Base-by-base conservation (phyloP, 805 yeast species). In the Ogataea ramenticola region DNA sequence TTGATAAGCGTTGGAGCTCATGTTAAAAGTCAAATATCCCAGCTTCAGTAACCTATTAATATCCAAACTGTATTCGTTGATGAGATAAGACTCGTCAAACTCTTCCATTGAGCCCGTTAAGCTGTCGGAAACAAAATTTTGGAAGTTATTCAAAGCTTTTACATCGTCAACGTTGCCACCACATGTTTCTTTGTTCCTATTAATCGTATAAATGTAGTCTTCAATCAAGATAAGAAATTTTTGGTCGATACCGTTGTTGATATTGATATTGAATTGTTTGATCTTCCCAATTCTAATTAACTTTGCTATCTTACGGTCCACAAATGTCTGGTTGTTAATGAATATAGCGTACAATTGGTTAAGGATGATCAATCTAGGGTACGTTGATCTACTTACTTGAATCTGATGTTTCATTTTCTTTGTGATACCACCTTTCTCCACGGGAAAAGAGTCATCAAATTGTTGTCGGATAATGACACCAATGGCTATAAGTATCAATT, bases 341-440 rank as follows among this genome's bases (percentile, higher is more conserved):
- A 67, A 72, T 11, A 77, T 50, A 1, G 81, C 61, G 50, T 78
- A 78, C 4, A 79, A 49, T 46, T 77, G 82, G 29, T 67, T 67
- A 12, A 67, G 47, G 1, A 76, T 64, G 9, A 74, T 58, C 32
- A 74, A 48, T 10, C 69, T 57, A 0, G 79, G 77, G 40, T 54
- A 58, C 3, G 49, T 42, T 12, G 41, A 21, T 32, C 61, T 46
- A 19, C 46, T 49, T 26, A 47, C 39, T 6, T 36, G 36, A 12
- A 56, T 49, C 30, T 48, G 52, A 15, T 50, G 46, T 38, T 48
- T 58, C 19, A 53, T 50, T 14, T 41, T 48, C 24, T 46, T 46
- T 2, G 57, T 53, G 10, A 58, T 42, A 14, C 51, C 55, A n/a
- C 57, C 52, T 39, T 54, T 51, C 29, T 53, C 22, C 44, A 53